Conservation (phyloP, 148 eudicot genomes). For the Camellia granthamiana region DNA sequence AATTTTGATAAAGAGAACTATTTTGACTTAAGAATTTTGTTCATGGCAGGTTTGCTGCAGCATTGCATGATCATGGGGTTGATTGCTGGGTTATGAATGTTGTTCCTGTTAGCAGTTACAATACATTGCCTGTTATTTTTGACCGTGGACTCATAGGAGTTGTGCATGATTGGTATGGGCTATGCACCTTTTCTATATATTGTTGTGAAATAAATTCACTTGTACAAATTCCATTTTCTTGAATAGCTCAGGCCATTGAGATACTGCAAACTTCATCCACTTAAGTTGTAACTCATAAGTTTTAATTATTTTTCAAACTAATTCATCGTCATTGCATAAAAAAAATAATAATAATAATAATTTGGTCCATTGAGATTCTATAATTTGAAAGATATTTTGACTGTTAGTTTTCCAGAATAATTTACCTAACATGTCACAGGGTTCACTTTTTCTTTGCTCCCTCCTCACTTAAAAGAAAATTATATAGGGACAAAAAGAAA, state of each 20-base stretch:
- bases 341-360: too few relatives aligned
- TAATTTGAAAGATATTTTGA: too few relatives aligned
- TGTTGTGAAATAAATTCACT: too few relatives aligned
- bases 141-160: slow-evolving; percentile 85
- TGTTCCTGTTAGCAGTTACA: slow-evolving; percentile 64
- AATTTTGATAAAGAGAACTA: neutral
- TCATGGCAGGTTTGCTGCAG: slow-evolving; percentile 67
- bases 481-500: neutral
- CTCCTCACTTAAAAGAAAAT: neutral
- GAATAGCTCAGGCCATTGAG: neutral
- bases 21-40: slow-evolving; percentile 1
- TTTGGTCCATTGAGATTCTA: neutral
- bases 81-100: slow-evolving; percentile 85
- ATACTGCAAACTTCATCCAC: neutral
- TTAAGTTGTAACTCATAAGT: neutral
- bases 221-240: neutral
- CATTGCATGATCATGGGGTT: slow-evolving; percentile 41
- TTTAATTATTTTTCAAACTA: neutral
- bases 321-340: neutral
- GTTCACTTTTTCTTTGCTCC: too few relatives aligned
- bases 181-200: neutral
- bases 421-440: too few relatives aligned
- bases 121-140: slow-evolving; percentile 72
- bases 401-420: neutral
- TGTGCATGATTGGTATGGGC: slow-evolving; percentile 75